These are phyloP conservation scores for Akanthomyces dipterigenus DNA, from an alignment of 2,329 filamentous ascomycete species.

Conservation along the genomic window DNA sequence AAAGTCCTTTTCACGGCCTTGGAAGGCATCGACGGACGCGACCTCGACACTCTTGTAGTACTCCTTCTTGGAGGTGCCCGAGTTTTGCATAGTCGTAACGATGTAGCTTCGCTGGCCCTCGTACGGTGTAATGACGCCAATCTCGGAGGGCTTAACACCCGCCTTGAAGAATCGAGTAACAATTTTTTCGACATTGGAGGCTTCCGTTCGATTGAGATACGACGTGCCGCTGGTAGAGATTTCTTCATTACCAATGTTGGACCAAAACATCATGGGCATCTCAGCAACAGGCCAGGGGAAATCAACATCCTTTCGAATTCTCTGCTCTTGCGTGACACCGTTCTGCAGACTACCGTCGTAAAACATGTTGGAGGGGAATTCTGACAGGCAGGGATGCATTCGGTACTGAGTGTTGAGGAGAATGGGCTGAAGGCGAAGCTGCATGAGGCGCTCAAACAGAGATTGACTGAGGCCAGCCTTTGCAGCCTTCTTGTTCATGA, in stretches of 20 bases:
- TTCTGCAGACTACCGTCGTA: conserved; percentile 97
- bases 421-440: conserved; percentile 83
- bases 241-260: conserved; percentile 93
- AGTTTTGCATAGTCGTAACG: conserved; percentile 98
- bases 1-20: conserved; percentile 97
- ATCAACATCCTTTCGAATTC: conserved; percentile 86
- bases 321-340: conserved; percentile 82
- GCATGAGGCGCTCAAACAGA: conserved; percentile 93
- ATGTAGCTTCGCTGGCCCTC: conserved; percentile 98
- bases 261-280: conserved; percentile 99
- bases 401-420: conserved; percentile 95
- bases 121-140: conserved; percentile 97
- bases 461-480: conserved; percentile 97
- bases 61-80: conserved; percentile 96
- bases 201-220: conserved; percentile 95
- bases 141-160: conserved; percentile 85
- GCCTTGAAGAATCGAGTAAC: conserved; percentile 98
- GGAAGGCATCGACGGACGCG: conserved; percentile 96
- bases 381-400: conserved; percentile 96
- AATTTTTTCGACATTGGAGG: conserved; percentile 96
- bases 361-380: conserved; percentile 99
- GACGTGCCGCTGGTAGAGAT: conserved; percentile 97
- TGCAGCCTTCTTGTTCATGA: conserved; percentile 99
- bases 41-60: conserved; percentile 98
- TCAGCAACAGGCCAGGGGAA: conserved; percentile 96